Percentiles rank a stretch among this genome's conserved stretches.
These are phyloP conservation scores for Coccinonectria pachysandricola DNA, from an alignment of 2,329 filamentous ascomycete genomes.

Conservation along the genomic window DNA sequence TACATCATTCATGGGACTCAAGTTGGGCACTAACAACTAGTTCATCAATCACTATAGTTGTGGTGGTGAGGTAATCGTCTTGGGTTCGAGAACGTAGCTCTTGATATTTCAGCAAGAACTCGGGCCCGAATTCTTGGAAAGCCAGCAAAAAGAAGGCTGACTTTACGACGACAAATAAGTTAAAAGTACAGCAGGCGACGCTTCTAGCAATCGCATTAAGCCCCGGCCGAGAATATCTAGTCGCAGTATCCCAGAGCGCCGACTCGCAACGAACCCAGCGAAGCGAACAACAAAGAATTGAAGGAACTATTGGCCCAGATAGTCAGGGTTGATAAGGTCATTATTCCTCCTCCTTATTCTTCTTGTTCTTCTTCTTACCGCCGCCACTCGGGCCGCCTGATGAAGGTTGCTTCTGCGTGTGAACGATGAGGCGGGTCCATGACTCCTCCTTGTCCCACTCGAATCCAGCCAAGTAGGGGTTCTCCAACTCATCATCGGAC, in stretches of 20 bases:
- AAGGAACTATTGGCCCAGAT: conserved; percentile 32
- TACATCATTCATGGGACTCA: too few species aligned
- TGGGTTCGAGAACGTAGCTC: too few species aligned
- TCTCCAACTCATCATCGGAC: conserved; percentile 85
- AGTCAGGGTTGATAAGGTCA: conserved; percentile 16
- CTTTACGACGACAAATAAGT: conserved; percentile 12
- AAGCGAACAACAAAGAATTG: conserved; percentile 27
- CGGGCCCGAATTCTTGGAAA: too few species aligned
- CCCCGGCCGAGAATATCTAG: conserved; percentile 29
- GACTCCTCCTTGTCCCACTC: conserved; percentile 93
- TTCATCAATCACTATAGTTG: too few species aligned
- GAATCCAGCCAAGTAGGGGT: conserved; percentile 83
- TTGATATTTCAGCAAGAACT: too few species aligned
- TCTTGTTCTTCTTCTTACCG: conserved; percentile 58
- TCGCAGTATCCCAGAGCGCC: conserved; percentile 34
- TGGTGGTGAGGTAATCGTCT: too few species aligned
- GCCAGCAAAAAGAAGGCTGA: too few species aligned
- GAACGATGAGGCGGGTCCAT: conserved; percentile 79
- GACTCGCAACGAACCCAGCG: conserved; percentile 30
- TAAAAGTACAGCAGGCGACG: conserved; percentile 19
- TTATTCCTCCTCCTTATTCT: conserved; percentile 49
- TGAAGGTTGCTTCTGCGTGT: conserved; percentile 64
- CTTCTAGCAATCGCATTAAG: conserved; percentile 18
- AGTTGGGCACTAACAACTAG: too few species aligned
- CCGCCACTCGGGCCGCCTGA: conserved; percentile 32